A percentile compares a stretch with the other conserved stretches of the same genome.
phyloP scores from a whole-genome alignment of 2,329 filamentous ascomycete genomes.

The Alternaria infectoria region DNA sequence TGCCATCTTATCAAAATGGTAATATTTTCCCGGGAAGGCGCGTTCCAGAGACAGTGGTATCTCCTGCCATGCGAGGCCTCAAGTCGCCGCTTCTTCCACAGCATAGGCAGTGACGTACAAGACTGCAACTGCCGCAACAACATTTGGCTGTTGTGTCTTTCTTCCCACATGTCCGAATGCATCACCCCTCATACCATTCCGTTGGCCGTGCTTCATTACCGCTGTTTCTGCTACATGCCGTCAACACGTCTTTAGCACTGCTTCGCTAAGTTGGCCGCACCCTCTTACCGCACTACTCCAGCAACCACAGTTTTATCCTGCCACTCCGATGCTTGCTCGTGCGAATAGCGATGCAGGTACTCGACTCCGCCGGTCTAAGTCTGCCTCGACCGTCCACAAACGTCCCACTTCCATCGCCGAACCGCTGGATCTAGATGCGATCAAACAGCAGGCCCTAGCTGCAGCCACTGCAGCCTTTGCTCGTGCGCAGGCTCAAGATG shows the following conservation, averaged over 20 bases:
- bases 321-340: conserved; percentile 41
- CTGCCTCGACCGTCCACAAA: conserved; percentile 40
- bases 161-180: background rate
- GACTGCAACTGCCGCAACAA: background rate
- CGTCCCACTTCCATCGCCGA: conserved; percentile 22
- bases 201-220: conserved; percentile 5
- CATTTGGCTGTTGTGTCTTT: background rate
- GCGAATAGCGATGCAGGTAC: conserved; percentile 46
- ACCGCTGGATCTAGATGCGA: conserved; percentile 32
- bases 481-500: conserved; percentile 37
- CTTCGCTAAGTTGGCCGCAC: conserved; percentile 27
- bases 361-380: conserved; percentile 48
- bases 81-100: background rate
- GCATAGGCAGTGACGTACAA: background rate
- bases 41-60: background rate
- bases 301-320: conserved; percentile 23
- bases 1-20: background rate
- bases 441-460: conserved; percentile 46
- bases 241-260: conserved; percentile 28
- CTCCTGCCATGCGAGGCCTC: background rate
- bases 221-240: conserved; percentile 20
- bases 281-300: conserved; percentile 25
- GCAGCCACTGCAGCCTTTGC: conserved; percentile 47
- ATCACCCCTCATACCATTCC: background rate
- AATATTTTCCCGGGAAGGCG: background rate